A percentile compares a stretch with the other conserved stretches of the same genome.
These are phyloP conservation scores for Halophytophthora batemanensis DNA, from an alignment of 352 stramenopile species.

Conservation along the genomic window DNA sequence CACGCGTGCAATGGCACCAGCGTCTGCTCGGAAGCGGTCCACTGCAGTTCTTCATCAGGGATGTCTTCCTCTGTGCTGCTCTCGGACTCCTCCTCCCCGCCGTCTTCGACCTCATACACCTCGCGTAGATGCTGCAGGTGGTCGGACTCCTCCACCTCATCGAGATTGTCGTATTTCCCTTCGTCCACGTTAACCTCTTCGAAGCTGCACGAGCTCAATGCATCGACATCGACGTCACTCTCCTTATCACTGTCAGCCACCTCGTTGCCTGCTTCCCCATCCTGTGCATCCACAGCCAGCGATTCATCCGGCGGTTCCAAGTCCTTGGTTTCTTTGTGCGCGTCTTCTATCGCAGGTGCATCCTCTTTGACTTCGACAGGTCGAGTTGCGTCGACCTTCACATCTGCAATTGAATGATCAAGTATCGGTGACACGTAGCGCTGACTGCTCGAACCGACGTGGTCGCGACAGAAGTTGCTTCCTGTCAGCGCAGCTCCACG, in stretches of 20 bases:
- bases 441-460: conserved; percentile 14
- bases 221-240: conserved; percentile 15
- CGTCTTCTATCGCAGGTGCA: neutral
- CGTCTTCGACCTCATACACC: conserved; percentile 61
- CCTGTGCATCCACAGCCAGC: no score
- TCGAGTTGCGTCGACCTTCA: neutral
- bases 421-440: neutral
- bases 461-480: conserved; percentile 35
- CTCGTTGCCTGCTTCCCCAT: no score
- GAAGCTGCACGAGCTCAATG: conserved; percentile 29
- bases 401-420: neutral
- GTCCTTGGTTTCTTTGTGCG: neutral
- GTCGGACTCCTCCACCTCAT: conserved; percentile 78
- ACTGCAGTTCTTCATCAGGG: conserved; percentile 25
- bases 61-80: conserved; percentile 30
- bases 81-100: conserved; percentile 23
- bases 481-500: conserved; percentile 23
- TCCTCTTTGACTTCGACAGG: neutral
- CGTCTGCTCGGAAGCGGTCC: conserved; percentile 14
- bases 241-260: neutral
- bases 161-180: conserved; percentile 33
- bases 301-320: neutral
- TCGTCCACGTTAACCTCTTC: conserved; percentile 42
- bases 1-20: conserved; percentile 35
- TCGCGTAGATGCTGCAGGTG: conserved; percentile 83